Conservation (phyloP, 495 filamentous ascomycete species). For the Thermothielavioides terrestris region DNA sequence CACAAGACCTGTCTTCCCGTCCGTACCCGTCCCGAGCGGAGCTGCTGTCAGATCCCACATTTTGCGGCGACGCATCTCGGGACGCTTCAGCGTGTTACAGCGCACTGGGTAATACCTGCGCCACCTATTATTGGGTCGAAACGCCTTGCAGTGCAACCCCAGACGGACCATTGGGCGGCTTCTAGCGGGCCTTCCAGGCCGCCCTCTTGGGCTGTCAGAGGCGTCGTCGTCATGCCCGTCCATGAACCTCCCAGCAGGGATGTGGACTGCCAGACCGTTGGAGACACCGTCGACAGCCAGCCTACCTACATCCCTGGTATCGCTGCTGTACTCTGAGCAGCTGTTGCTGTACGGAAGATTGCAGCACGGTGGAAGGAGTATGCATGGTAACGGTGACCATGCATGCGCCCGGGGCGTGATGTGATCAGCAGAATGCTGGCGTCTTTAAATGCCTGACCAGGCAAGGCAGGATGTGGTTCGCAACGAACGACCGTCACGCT, state of each 20-base stretch:
- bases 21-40: conserved; percentile 7
- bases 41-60: conserved; percentile 27
- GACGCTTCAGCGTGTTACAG: conserved; percentile 5
- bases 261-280: conserved; percentile 6
- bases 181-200: conserved; percentile 7
- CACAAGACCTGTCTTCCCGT: conserved; percentile 13
- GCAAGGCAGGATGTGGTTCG: not conserved
- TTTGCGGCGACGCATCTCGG: conserved; percentile 9
- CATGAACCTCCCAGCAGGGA: too few species aligned
- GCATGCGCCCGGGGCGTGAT: not conserved
- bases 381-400: not conserved
- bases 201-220: conserved; percentile 9
- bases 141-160: conserved; percentile 13
- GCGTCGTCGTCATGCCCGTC: conserved; percentile 1
- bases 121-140: conserved; percentile 8
- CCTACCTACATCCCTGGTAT: too few species aligned
- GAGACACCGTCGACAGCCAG: conserved; percentile 5
- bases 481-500: not conserved
- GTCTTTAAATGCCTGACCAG: too few species aligned
- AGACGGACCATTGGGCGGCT: conserved; percentile 12
- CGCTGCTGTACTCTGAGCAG: too few species aligned
- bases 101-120: conserved; percentile 11
- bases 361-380: not conserved
- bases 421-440: too few species aligned
- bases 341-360: too few species aligned